Evolutionary conservation across 129 eudicot species (phyloP), one percentile per base, ranked within the genome.

Genomic region (Mikania micrantha): DNA sequence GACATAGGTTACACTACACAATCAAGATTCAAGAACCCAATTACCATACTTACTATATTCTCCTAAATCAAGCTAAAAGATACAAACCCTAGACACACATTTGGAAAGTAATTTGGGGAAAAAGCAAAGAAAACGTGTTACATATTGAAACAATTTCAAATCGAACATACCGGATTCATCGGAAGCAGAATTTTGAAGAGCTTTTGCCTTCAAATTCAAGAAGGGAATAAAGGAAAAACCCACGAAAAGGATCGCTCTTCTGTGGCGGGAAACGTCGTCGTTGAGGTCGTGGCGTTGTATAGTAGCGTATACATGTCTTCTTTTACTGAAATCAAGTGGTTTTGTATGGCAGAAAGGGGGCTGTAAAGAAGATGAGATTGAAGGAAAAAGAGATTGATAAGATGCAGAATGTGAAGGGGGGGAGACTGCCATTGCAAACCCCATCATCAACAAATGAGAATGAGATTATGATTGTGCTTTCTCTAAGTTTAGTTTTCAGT

Each of bases 221-320:
- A 91, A 44, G 9, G 96, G 96, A 62, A 92, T 62, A 67, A 79
- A 79, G 17, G 95, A 83, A 60, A 86, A 34, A 53, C 96, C 96
- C 91, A 88, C 54, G 31, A 83, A 74, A 13, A 84, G 74, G 77
- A 84, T 59, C 47, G 77, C 75, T 73, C 90, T 85, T 68, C 94
- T 84, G 22, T 73, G 69, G 78, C 79, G 42, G 64, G 54, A 80
- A 60, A 53, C 78, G 59, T 35, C 48, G 16, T 76, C 74, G 58
- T 69, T 73, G 7, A 73, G 65, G 38, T 41, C 67, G 19, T 78
- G 70, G 9, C 42, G 64, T 19, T 78, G 84, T 67, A 86, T 0
- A 67, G 54, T 82, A 76, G 89, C 85, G 70, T 77, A 53, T 4
- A 61, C 34, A 36, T 60, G 77, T 54, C 68, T 86, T 34, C 68